phyloP scores from a whole-genome alignment of 192 early-diverging fungal species.

The Jimgerdemannia flammicorona region DNA sequence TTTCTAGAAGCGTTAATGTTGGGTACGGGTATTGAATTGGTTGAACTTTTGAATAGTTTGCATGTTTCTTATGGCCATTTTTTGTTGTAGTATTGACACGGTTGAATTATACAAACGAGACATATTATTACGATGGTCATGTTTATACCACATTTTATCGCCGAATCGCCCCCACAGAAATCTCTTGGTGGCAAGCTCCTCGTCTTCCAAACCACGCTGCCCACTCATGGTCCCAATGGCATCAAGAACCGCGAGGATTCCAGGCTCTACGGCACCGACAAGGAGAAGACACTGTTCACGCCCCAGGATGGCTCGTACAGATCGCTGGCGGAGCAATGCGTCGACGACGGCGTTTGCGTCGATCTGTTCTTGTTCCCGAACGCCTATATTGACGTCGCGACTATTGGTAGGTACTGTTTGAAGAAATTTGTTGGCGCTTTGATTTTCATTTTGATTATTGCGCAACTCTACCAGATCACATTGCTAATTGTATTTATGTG shows the following conservation, averaged over 20 bases:
- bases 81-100: too few relatives aligned
- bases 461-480: too few relatives aligned
- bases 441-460: too few relatives aligned
- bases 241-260: constrained; percentile 86
- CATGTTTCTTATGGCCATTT: too few relatives aligned
- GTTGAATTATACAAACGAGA: too few relatives aligned
- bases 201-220: constrained; percentile 86
- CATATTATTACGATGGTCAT: too few relatives aligned
- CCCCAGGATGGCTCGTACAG: constrained; percentile 88
- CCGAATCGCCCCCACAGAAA: constrained; percentile 38
- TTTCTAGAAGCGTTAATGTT: too few relatives aligned
- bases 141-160: constrained; percentile 5
- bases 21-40: too few relatives aligned
- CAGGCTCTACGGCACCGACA: constrained; percentile 88
- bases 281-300: constrained; percentile 82
- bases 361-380: constrained; percentile 91
- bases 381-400: constrained; percentile 88
- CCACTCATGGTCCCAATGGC: constrained; percentile 82
- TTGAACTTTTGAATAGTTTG: too few relatives aligned
- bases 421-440: too few relatives aligned
- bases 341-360: constrained; percentile 76
- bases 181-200: constrained; percentile 82
- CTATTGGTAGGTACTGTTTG: constrained; percentile 46
- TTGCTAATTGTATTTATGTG: neutral
- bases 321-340: constrained; percentile 78